Evolutionary conservation across 2,329 filamentous ascomycete species (phyloP), one percentile per base, ranked within the genome.

Genomic region (Pestalotiopsis sp.): DNA sequence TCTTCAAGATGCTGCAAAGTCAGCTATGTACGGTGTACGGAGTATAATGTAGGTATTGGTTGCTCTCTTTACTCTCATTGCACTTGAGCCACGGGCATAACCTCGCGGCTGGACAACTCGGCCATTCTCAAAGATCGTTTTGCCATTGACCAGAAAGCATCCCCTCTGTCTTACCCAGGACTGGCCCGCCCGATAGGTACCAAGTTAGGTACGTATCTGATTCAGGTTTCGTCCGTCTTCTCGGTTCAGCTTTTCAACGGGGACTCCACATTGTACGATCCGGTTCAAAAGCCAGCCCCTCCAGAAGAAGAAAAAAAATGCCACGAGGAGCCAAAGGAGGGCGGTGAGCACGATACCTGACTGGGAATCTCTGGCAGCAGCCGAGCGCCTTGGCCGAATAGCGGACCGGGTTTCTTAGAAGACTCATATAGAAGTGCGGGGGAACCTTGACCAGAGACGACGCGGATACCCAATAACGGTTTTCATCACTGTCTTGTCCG

Each of bases 321-420:
- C 45, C 45, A 52, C 45, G 45, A 52, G 45, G 45, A n/a, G 20
- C 45, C 45, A n/a, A 52, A 52, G 45, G 57, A 58, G 57, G 61
- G 65, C 65, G 65, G 65, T 67, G 65, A 67, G 65, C 20, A 36
- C 11, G 20, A 39, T 39, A 6, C 27, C 59, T 41, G 52, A 66
- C 64, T 45, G 64, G 57, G 64, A 45, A 61, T 66, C 45, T 68
- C 67, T 69, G 65, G 69, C 67, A 66, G 68, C 71, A 71, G 62
- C 57, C 55, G 61, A 63, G 68, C 73, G 72, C 69, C 69, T 66
- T 71, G 71, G 62, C 71, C 70, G 68, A 69, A 68, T 67, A 68
- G 69, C 70, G 67, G 72, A 70, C 68, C 65, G 64, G 69, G 66
- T 71, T 61, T 52, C 41, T 17, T 23, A 23, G 23, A 60, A 31